phyloP scores from a whole-genome alignment of 768 basidiomycete genomes.

The Phaffia tasmanica region DNA sequence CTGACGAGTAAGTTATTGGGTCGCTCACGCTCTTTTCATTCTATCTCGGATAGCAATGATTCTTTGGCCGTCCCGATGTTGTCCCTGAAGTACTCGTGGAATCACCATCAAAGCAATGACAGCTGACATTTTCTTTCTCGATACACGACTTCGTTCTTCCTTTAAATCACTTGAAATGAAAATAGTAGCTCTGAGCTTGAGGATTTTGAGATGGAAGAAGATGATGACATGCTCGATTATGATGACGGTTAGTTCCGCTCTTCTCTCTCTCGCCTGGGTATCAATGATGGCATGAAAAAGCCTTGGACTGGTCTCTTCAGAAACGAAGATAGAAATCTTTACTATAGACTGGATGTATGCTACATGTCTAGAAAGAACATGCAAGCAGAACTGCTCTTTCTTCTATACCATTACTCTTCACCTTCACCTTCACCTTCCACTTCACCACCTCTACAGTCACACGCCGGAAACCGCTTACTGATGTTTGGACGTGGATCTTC shows the following conservation, averaged over 20 bases:
- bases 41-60: too few species aligned
- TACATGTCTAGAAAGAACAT: too few species aligned
- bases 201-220: constrained; percentile 14
- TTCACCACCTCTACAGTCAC: too few species aligned
- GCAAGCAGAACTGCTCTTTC: background rate
- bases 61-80: background rate
- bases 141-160: background rate
- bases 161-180: too few species aligned
- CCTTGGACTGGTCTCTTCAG: too few species aligned
- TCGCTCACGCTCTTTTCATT: too few species aligned
- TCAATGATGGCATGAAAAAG: too few species aligned
- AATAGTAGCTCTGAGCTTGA: constrained; percentile 15
- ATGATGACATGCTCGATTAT: constrained; percentile 13
- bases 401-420: background rate
- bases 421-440: background rate
- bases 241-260: constrained; percentile 6
- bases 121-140: background rate
- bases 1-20: constrained; percentile 16
- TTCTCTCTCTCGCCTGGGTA: background rate
- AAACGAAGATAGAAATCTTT: too few species aligned
- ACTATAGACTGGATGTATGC: too few species aligned
- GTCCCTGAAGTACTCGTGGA: background rate
- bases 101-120: background rate
- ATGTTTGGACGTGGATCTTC: background rate
- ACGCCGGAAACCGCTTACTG: background rate